phyloP scores from a whole-genome alignment of 1,284 basidiomycete genomes.

The Trametes versicolor region DNA sequence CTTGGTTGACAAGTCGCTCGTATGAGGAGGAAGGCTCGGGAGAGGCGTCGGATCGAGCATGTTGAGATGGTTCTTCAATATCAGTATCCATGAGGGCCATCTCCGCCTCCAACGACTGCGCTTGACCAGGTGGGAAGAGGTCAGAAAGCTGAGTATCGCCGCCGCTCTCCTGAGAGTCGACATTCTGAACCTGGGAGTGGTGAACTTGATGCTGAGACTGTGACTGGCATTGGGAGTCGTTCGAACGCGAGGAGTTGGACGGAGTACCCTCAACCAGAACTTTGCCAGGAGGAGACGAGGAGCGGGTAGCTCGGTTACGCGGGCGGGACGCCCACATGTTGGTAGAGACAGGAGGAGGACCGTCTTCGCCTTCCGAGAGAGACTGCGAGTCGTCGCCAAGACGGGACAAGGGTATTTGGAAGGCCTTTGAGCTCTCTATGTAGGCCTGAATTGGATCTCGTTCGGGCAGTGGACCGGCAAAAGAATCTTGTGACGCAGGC shows the following conservation, averaged over 20 bases:
- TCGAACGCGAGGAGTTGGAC: conserved; percentile 27
- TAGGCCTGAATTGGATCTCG: conserved; percentile 58
- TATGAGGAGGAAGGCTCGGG: conserved; percentile 38
- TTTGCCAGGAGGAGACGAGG: conserved; percentile 18
- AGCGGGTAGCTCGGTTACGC: not conserved
- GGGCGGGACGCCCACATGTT: conserved; percentile 15
- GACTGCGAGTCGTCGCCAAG: conserved; percentile 46
- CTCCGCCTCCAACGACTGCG: conserved; percentile 12
- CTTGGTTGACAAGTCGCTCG: conserved; percentile 26
- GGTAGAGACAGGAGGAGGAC: conserved; percentile 35
- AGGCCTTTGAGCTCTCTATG: conserved; percentile 59
- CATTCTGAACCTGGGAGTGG: not conserved
- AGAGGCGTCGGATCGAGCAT: conserved; percentile 22
- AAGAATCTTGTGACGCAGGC: conserved; percentile 64
- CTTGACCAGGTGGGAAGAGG: conserved; percentile 26
- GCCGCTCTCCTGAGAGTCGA: conserved; percentile 16
- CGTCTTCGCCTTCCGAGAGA: conserved; percentile 30
- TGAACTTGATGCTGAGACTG: conserved; percentile 8
- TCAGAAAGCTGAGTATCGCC: conserved; percentile 22
- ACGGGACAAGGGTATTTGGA: conserved; percentile 66
- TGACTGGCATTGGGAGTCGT: conserved; percentile 22
- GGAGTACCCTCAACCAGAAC: conserved; percentile 36
- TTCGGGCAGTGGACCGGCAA: conserved; percentile 56
- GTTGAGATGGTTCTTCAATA: conserved; percentile 16
- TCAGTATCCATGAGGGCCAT: conserved; percentile 9